Conservation (phyloP, 768 basidiomycete genomes). For the Clathrus columnatus region DNA sequence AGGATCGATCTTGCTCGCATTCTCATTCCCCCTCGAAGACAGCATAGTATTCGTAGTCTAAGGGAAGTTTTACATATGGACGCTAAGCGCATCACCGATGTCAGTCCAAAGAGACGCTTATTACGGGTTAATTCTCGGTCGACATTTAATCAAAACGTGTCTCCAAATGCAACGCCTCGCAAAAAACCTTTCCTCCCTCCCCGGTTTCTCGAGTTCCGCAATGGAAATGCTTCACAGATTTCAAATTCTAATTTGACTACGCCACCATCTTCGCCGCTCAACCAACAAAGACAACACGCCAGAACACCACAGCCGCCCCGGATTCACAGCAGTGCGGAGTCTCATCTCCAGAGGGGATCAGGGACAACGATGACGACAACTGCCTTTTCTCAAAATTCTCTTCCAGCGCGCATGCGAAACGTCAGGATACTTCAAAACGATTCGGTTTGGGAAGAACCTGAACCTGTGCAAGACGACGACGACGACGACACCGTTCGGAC, state of each 20-base stretch:
- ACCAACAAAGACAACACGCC: too few relatives aligned
- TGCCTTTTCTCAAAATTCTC: background rate
- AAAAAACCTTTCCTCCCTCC: background rate
- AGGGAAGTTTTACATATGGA: conserved; percentile 20
- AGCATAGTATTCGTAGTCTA: conserved; percentile 65
- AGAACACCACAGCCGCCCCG: background rate
- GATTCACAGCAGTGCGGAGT: background rate
- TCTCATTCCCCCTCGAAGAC: conserved; percentile 61
- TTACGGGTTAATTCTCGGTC: background rate
- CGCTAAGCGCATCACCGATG: background rate
- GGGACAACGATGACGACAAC: too few relatives aligned
- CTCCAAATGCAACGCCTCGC: background rate
- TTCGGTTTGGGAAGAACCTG: background rate
- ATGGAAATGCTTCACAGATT: too few relatives aligned
- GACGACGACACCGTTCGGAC: background rate
- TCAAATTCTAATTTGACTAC: background rate
- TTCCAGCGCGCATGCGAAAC: background rate
- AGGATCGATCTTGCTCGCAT: conserved; percentile 60
- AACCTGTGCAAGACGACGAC: background rate
- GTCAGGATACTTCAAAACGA: background rate
- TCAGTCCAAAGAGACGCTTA: background rate
- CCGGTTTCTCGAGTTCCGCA: background rate
- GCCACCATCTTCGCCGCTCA: background rate
- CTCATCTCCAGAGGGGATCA: background rate
- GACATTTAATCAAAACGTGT: background rate